phyloP scores from a whole-genome alignment of 2,329 filamentous ascomycete species.

The Verticillium nubilum region DNA sequence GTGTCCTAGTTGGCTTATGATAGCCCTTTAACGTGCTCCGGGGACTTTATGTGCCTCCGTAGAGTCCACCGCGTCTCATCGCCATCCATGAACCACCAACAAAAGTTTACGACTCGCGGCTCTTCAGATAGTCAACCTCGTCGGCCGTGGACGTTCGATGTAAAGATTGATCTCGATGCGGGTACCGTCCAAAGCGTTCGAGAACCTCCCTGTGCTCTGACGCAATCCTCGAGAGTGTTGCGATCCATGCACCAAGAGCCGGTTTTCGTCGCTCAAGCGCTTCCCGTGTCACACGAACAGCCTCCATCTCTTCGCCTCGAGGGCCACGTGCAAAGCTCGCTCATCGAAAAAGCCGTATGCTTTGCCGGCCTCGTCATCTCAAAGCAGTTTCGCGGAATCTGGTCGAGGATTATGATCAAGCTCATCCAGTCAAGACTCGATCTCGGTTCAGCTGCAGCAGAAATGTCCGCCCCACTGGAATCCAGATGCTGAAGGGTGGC shows the following conservation, averaged over 20 bases:
- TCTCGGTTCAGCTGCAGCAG: background rate
- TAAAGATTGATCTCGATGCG: background rate
- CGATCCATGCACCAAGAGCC: background rate
- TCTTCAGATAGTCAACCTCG: no score
- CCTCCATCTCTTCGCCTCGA: background rate
- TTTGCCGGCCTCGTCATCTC: background rate
- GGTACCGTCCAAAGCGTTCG: background rate
- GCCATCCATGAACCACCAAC: no score
- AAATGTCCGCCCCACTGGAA: background rate
- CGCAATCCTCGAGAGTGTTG: background rate
- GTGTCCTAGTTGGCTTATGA: no score
- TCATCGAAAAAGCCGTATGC: background rate
- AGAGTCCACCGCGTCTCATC: no score
- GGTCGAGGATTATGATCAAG: background rate
- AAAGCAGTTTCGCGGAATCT: background rate
- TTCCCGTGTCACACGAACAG: background rate
- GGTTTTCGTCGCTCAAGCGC: background rate
- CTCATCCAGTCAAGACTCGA: background rate
- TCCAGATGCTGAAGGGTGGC: no score
- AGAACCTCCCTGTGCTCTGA: background rate
- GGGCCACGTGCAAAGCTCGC: background rate
- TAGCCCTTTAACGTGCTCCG: no score
- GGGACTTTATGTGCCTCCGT: no score
- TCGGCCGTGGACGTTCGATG: background rate
- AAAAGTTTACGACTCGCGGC: no score